phyloP scores from a whole-genome alignment of 371 early-diverging fungal species.

The Nosema muscidifuracis region DNA sequence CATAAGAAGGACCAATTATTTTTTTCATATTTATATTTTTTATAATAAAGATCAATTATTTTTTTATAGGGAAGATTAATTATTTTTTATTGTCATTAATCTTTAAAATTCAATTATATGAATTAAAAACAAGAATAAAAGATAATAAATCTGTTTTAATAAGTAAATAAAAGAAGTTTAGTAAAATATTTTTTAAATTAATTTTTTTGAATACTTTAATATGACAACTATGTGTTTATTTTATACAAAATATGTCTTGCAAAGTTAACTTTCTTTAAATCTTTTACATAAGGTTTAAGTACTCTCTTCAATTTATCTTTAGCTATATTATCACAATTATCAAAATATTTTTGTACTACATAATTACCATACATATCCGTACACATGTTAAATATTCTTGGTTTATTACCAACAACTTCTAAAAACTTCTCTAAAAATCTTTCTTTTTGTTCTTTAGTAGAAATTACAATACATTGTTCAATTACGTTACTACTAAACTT shows the following conservation, averaged over 20 bases:
- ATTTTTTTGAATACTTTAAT: neutral
- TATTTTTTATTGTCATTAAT: too few species aligned
- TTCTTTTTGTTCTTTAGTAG: constrained; percentile 23
- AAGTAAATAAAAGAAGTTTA: too few species aligned
- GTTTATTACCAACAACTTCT: constrained; percentile 64
- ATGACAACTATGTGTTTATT: constrained; percentile 34
- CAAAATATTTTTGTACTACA: constrained; percentile 96
- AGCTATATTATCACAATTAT: constrained; percentile 62
- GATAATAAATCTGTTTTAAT: too few species aligned
- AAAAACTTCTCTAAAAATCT: constrained; percentile 45
- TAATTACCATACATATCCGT: constrained; percentile 98
- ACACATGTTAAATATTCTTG: constrained; percentile 78
- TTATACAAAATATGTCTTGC: constrained; percentile 62
- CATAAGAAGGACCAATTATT: too few species aligned
- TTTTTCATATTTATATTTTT: too few species aligned
- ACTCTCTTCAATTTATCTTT: constrained; percentile 47
- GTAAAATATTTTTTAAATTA: too few species aligned
- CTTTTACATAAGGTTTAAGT: constrained; percentile 52
- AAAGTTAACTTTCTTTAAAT: constrained; percentile 60
- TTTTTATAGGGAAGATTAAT: too few species aligned
- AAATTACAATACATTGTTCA: constrained; percentile 65
- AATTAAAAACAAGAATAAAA: too few species aligned
- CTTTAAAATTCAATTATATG: too few species aligned
- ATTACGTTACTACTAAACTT: constrained; percentile 99
- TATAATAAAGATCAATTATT: too few species aligned